Evolutionary conservation across 768 basidiomycete species (phyloP).

Genomic region (Erythrobasidium yunnanense): DNA sequence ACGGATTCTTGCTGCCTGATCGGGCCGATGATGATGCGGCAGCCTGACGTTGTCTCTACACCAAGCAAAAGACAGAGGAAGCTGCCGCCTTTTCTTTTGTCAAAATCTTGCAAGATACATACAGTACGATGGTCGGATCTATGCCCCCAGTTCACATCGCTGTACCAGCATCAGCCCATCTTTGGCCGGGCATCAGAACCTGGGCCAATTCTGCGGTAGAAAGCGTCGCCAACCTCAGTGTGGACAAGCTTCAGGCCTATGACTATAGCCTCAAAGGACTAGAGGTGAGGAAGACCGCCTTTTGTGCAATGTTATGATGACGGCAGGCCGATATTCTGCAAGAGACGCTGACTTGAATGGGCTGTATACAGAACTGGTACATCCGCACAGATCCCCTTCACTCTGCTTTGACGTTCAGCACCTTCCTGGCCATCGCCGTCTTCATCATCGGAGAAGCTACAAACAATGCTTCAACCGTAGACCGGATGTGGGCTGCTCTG

Average conservation of each 20-base stretch:
- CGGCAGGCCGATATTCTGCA: too few species aligned
- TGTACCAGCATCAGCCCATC: neutral
- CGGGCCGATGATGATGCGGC: too few species aligned
- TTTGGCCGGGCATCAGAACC: neutral
- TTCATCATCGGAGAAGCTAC: conserved; percentile 21
- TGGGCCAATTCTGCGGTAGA: neutral
- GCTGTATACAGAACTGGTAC: too few species aligned
- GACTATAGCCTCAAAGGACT: neutral
- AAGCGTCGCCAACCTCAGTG: neutral
- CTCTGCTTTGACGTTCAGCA: conserved; percentile 10
- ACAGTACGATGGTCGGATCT: too few species aligned
- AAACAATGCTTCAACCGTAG: conserved; percentile 10
- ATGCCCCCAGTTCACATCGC: conserved; percentile 1
- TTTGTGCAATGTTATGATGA: too few species aligned
- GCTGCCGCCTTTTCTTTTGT: too few species aligned
- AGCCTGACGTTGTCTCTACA: too few species aligned
- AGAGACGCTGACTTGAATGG: too few species aligned
- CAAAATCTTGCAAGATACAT: too few species aligned
- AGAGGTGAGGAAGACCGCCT: neutral
- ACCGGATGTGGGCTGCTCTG: conserved; percentile 31
- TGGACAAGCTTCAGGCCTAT: neutral
- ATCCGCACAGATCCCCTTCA: conserved; percentile 19
- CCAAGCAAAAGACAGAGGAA: too few species aligned
- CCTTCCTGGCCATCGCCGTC: conserved; percentile 6
- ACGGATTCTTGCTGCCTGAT: too few species aligned